These are phyloP conservation scores for Chalaropsis ovoidea DNA, from an alignment of 2,329 filamentous ascomycete species.

Conservation along the genomic window DNA sequence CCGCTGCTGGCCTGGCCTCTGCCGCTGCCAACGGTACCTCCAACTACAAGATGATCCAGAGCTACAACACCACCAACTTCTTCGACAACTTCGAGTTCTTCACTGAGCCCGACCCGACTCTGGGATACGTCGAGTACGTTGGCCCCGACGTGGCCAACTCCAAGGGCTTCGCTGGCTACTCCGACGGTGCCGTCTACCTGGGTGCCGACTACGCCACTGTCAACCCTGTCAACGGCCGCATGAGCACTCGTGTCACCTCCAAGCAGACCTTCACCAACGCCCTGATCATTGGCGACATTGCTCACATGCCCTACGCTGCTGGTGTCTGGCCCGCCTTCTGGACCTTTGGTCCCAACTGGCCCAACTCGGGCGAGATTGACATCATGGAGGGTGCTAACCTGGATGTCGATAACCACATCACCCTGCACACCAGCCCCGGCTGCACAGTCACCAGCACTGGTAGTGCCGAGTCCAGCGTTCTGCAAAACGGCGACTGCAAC, in stretches of 20 bases:
- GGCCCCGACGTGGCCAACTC: constrained; percentile 47
- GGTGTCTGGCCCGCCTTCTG: constrained; percentile 70
- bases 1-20: constrained; percentile 15
- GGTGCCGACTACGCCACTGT: constrained; percentile 55
- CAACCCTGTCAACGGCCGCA: constrained; percentile 50
- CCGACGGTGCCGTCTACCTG: constrained; percentile 51
- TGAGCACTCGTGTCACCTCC: constrained; percentile 59
- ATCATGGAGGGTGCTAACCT: constrained; percentile 69
- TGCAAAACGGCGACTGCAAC: constrained; percentile 48
- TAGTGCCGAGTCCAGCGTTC: constrained; percentile 37
- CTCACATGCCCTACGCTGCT: constrained; percentile 61
- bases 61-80: constrained; percentile 46
- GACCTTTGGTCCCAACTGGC: constrained; percentile 60
- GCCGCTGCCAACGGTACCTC: constrained; percentile 25
- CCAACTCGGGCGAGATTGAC: constrained; percentile 62
- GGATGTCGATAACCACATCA: constrained; percentile 49
- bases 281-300: constrained; percentile 62
- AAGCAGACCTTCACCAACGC: constrained; percentile 57
- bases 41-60: constrained; percentile 39
- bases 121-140: constrained; percentile 64
- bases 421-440: constrained; percentile 54
- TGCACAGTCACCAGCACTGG: constrained; percentile 50
- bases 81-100: constrained; percentile 49
- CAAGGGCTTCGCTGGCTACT: constrained; percentile 48
- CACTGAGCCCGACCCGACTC: constrained; percentile 53